A percentile compares a stretch with the other conserved stretches of the same genome.
These are phyloP conservation scores for Sparassis latifolia DNA, from an alignment of 1,284 basidiomycete genomes.

Conservation along the genomic window DNA sequence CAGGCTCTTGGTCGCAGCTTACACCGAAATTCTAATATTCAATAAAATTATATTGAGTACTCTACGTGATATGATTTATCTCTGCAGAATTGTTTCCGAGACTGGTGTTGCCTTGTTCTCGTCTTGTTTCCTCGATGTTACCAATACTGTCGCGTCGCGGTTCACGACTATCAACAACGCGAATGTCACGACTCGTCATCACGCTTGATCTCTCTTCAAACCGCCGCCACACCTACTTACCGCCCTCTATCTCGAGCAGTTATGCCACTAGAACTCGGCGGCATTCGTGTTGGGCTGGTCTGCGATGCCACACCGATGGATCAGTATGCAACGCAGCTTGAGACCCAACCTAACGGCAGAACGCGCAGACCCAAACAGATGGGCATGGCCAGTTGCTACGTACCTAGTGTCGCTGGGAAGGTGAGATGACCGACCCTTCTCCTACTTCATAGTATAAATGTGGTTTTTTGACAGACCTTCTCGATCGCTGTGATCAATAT, in stretches of 20 bases:
- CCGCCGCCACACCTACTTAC: background rate
- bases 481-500: background rate
- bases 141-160: too few species aligned
- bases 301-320: background rate
- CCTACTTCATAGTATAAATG: background rate
- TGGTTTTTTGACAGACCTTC: background rate
- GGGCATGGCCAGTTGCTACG: conserved; percentile 4
- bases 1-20: too few species aligned
- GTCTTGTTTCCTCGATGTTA: too few species aligned
- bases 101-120: too few species aligned
- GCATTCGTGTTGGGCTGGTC: background rate
- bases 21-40: too few species aligned
- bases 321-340: background rate
- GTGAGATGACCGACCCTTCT: background rate
- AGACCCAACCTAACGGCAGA: background rate
- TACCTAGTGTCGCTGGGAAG: conserved; percentile 5
- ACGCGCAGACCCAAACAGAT: background rate
- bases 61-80: too few species aligned
- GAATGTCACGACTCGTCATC: too few species aligned
- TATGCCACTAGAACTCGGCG: background rate
- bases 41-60: too few species aligned
- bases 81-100: too few species aligned
- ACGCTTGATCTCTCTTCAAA: background rate
- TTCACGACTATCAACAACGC: too few species aligned
- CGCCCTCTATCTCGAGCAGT: background rate